Evolutionary conservation across 441 rosid genomes (phyloP).

Genomic region (Pelargonium exstipulatum): DNA sequence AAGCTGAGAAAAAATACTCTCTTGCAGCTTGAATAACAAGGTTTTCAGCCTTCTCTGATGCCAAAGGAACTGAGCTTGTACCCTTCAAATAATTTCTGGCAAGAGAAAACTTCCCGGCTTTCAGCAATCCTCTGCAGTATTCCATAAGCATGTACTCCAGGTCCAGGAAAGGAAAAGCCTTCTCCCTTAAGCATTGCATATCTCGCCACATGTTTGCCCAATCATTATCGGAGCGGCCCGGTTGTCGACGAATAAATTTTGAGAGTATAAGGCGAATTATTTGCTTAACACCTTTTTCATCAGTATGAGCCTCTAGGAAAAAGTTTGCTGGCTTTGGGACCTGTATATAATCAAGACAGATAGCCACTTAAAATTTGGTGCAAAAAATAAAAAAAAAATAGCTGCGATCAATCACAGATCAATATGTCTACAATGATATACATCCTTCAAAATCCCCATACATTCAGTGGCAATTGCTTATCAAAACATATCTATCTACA

Average conservation of each 20-base stretch:
- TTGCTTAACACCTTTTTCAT: slow-evolving; percentile 90
- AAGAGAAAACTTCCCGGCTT: slow-evolving; percentile 96
- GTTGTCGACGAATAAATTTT: slow-evolving; percentile 81
- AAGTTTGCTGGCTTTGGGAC: slow-evolving; percentile 85
- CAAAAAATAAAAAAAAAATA: neutral
- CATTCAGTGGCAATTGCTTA: too few relatives aligned
- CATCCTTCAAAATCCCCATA: neutral
- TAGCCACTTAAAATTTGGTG: slow-evolving; percentile 11
- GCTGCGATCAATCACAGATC: neutral
- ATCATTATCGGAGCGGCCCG: slow-evolving; percentile 83
- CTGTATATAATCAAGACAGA: slow-evolving; percentile 35
- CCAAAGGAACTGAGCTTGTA: slow-evolving; percentile 73
- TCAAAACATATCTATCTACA: neutral
- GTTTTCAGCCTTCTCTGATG: slow-evolving; percentile 82
- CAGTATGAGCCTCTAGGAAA: slow-evolving; percentile 69
- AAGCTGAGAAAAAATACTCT: slow-evolving; percentile 92
- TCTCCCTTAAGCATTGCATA: slow-evolving; percentile 71
- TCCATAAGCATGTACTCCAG: slow-evolving; percentile 83
- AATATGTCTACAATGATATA: neutral
- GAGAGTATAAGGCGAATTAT: slow-evolving; percentile 91
- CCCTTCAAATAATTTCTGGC: slow-evolving; percentile 95
- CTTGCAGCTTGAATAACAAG: slow-evolving; percentile 92
- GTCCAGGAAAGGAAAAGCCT: slow-evolving; percentile 88
- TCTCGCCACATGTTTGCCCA: slow-evolving; percentile 99
- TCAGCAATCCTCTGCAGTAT: slow-evolving; percentile 92